A percentile compares a stretch with the other conserved stretches of the same genome.
These are phyloP conservation scores for Wickerhamiella slavikovae DNA, from an alignment of 805 yeast genomes.

Conservation along the genomic window DNA sequence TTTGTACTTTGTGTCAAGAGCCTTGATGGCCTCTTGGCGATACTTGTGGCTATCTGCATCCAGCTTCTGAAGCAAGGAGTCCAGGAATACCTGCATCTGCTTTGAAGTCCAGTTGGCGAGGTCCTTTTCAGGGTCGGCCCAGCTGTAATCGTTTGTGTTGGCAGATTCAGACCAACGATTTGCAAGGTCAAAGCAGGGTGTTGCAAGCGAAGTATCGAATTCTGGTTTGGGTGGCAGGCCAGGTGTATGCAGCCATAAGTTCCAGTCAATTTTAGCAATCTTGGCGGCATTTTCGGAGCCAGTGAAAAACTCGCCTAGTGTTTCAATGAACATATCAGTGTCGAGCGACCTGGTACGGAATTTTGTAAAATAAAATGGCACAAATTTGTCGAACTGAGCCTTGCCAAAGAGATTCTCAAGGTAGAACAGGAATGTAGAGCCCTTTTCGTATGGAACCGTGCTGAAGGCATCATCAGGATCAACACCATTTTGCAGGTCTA, in stretches of 20 bases:
- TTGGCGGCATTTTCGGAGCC: constrained; percentile 17
- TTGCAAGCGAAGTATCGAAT: constrained; percentile 63
- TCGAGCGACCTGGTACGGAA: constrained; percentile 57
- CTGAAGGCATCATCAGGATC: constrained; percentile 87
- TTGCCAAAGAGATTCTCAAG: constrained; percentile 46
- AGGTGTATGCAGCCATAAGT: constrained; percentile 57
- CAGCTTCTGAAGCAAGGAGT: constrained; percentile 32
- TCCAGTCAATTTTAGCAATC: constrained; percentile 67
- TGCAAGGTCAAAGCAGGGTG: constrained; percentile 46
- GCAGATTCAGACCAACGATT: constrained; percentile 36
- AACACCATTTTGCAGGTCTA: constrained; percentile 36
- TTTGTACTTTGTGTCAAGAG: constrained; percentile 22
- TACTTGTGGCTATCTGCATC: constrained; percentile 9
- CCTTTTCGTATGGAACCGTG: constrained; percentile 80
- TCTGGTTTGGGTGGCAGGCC: constrained; percentile 81
- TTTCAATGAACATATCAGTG: constrained; percentile 59
- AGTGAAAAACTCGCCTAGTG: constrained; percentile 44
- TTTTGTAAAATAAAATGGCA: constrained; percentile 52
- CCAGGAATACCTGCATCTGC: constrained; percentile 64
- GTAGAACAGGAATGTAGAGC: constrained; percentile 56
- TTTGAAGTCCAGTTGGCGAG: constrained; percentile 42
- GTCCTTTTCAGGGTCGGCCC: constrained; percentile 27
- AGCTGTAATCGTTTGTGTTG: constrained; percentile 6
- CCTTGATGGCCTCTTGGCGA: constrained; percentile 18
- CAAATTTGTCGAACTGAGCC: constrained; percentile 52